These are phyloP conservation scores for Russula compacta DNA, from an alignment of 768 basidiomycete species.

Conservation along the genomic window DNA sequence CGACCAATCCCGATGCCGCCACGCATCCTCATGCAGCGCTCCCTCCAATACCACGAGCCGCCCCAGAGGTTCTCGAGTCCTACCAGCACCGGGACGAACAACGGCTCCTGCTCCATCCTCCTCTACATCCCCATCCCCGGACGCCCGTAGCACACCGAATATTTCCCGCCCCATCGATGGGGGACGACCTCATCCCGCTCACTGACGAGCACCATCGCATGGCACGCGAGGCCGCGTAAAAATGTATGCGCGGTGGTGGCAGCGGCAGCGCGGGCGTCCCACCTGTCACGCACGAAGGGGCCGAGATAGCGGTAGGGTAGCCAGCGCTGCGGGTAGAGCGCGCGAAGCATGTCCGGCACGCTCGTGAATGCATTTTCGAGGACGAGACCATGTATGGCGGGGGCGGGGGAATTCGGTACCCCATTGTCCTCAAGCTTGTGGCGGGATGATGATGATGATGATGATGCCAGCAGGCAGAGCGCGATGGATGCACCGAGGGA, in stretches of 20 bases:
- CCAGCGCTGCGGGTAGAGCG: conserved; percentile 40
- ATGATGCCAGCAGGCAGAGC: conserved; percentile 30
- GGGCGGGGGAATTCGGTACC: neutral
- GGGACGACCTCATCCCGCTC: conserved; percentile 42
- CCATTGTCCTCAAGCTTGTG: neutral
- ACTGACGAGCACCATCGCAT: conserved; percentile 32
- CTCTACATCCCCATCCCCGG: no score
- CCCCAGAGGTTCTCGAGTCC: neutral
- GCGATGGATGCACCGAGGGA: conserved; percentile 40
- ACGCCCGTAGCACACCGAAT: conserved; percentile 14
- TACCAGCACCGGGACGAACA: neutral
- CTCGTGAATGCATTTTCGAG: conserved; percentile 45
- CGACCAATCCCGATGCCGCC: conserved; percentile 26
- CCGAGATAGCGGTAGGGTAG: conserved; percentile 43
- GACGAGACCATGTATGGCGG: conserved; percentile 30
- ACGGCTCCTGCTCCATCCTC: neutral
- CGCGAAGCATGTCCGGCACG: conserved; percentile 37
- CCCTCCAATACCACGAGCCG: conserved; percentile 25
- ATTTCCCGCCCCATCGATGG: conserved; percentile 30
- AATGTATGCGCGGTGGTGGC: conserved; percentile 12
- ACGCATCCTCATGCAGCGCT: conserved; percentile 35
- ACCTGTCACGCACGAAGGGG: conserved; percentile 35
- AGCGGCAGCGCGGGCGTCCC: conserved; percentile 35
- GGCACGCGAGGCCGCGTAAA: conserved; percentile 19
- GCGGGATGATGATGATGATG: neutral